Evolutionary conservation across 345 rosid species (phyloP), one percentile per base, ranked within the genome.

Genomic region (Passiflora organensis): DNA sequence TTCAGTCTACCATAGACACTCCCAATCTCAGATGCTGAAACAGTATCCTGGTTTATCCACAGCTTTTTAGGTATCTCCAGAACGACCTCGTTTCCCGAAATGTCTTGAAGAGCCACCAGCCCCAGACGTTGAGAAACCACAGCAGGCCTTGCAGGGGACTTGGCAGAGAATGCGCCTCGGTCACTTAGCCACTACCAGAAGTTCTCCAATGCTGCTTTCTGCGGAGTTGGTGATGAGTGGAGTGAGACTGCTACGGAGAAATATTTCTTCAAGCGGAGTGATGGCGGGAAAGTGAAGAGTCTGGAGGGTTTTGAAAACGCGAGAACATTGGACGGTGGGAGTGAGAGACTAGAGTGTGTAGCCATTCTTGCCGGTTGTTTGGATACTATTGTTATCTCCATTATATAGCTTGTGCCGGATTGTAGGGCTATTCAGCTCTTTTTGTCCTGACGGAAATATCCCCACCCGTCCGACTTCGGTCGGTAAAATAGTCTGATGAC

Each of bases 181-280:
- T 76, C 79, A 18, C 36, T 60, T 56, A 91, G 86, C 98, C 98
- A 91, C 39, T 82, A 61, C 96, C 95, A 91, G 80, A 86, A 91
- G 20, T 70, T 78, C n/a, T 73, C 64, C 50, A 85, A 25, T 13
- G 28, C 62, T 17, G 77, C 60, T n/a, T 22, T 68, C 68, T 10
- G 76, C 60, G 10, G 38, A 18, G 6, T 65, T 0, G 59, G 53
- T 2, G 71, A 65, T 48, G 51, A 55, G 15, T 39, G 61, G 8
- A 55, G 44, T 24, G 68, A 63, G 59, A 43, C 20, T 19, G 62
- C 54, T 19, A 60, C 17, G n/a, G 34, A 52, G 41, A 66, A 32
- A 34, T 75, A 57, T 66, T 48, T 64, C 34, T 53, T 68, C 18
- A 67, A 60, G 64, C n/a, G n/a, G n/a, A n/a, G 41, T 59, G 37